A percentile compares a stretch with the other conserved stretches of the same genome.
Conservation (phyloP, 495 filamentous ascomycete species). For the Haplographium delicatum region DNA sequence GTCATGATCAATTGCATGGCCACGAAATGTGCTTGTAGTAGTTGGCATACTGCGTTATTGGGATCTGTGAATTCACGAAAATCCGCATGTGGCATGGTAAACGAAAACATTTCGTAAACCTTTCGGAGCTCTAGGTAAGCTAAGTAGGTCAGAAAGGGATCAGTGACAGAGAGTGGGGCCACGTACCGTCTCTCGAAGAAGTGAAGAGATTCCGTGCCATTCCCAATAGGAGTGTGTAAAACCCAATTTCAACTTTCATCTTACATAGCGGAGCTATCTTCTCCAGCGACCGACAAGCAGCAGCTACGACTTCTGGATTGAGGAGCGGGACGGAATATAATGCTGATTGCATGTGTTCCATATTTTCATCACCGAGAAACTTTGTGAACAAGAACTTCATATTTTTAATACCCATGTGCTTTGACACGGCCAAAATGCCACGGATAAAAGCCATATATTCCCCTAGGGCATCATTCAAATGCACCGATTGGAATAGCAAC, state of each 20-base stretch:
- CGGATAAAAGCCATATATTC: slow-evolving; percentile 61
- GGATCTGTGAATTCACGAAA: slow-evolving; percentile 50
- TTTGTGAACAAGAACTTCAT: slow-evolving; percentile 42
- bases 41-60: slow-evolving; percentile 38
- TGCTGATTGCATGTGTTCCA: slow-evolving; percentile 29
- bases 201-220: slow-evolving; percentile 21
- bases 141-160: not conserved
- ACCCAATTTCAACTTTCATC: slow-evolving; percentile 13
- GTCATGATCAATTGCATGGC: slow-evolving; percentile 53
- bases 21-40: slow-evolving; percentile 57
- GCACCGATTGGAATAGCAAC: slow-evolving; percentile 54
- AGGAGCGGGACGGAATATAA: slow-evolving; percentile 32
- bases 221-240: slow-evolving; percentile 19
- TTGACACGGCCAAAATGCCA: slow-evolving; percentile 49
- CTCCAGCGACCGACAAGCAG: slow-evolving; percentile 32
- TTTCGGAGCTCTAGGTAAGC: slow-evolving; percentile 30
- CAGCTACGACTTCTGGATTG: slow-evolving; percentile 29
- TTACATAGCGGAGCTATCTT: slow-evolving; percentile 31
- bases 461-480: slow-evolving; percentile 52
- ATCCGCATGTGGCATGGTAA: slow-evolving; percentile 40
- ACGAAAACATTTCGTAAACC: slow-evolving; percentile 29
- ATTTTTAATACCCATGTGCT: slow-evolving; percentile 40
- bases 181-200: slow-evolving; percentile 27
- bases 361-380: slow-evolving; percentile 29
- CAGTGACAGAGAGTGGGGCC: not conserved